phyloP scores from a whole-genome alignment of 441 rosid species.

The Adansonia gregorii region DNA sequence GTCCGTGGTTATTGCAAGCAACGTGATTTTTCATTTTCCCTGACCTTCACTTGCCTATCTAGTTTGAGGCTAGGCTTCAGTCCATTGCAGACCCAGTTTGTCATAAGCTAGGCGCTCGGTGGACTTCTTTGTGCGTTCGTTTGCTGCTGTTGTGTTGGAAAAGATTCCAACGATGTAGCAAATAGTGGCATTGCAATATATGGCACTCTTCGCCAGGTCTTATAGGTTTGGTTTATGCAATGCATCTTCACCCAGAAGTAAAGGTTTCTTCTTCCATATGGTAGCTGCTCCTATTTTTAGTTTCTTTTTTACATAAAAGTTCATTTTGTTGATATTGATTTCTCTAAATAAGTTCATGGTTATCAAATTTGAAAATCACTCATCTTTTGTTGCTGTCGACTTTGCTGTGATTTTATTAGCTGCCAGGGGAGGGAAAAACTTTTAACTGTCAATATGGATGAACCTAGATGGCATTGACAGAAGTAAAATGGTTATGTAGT shows the following conservation, averaged over 20 bases:
- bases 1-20: slow-evolving; percentile 21
- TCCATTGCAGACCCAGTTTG: slow-evolving; percentile 97
- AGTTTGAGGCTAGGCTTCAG: slow-evolving; percentile 52
- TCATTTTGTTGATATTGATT: slow-evolving; percentile 25
- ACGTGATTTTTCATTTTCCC: slow-evolving; percentile 21
- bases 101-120: slow-evolving; percentile 84
- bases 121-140: slow-evolving; percentile 81
- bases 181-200: slow-evolving; percentile 80
- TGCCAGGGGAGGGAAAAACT: neutral
- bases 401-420: slow-evolving; percentile 7
- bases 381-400: slow-evolving; percentile 8
- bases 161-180: slow-evolving; percentile 88
- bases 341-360: slow-evolving; percentile 18
- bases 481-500: slow-evolving; percentile 8
- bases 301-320: slow-evolving; percentile 14
- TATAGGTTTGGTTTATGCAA: slow-evolving; percentile 17
- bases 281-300: slow-evolving; percentile 1
- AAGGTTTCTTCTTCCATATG: neutral
- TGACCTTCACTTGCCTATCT: slow-evolving; percentile 33
- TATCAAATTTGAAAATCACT: neutral
- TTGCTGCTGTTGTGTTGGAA: slow-evolving; percentile 93
- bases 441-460: neutral
- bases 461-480: neutral
- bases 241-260: neutral
- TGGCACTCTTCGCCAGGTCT: slow-evolving; percentile 93